Evolutionary conservation across 2,329 filamentous ascomycete genomes (phyloP).

Genomic region (Neonectria hederae): DNA sequence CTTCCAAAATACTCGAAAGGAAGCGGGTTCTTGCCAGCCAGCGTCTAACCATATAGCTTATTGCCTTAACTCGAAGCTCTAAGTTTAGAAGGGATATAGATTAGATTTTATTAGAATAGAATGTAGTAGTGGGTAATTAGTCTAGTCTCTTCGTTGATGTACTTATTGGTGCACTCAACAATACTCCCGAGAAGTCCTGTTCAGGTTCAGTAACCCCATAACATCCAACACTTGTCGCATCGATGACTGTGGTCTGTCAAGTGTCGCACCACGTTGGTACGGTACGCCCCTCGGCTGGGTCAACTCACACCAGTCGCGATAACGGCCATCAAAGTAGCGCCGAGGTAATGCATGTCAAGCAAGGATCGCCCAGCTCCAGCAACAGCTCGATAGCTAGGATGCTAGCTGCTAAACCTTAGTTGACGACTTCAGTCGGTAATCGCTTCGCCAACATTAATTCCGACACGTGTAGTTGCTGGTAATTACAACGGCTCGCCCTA

Average conservation of each 20-base stretch:
- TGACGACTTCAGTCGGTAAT: not conserved
- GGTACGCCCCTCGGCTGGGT: not conserved
- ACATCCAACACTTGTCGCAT: not conserved
- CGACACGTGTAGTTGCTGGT: too few relatives aligned
- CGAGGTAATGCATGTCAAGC: constrained; percentile 1
- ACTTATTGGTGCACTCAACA: too few relatives aligned
- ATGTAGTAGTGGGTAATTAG: too few relatives aligned
- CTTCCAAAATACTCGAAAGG: too few relatives aligned
- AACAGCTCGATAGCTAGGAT: not conserved
- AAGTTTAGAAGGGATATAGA: too few relatives aligned
- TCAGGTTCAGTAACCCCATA: not conserved
- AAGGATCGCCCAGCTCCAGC: not conserved
- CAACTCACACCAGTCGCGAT: not conserved
- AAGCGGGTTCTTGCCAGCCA: too few relatives aligned
- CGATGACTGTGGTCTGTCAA: not conserved
- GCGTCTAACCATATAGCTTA: too few relatives aligned
- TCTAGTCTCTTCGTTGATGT: too few relatives aligned
- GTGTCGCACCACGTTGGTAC: not conserved
- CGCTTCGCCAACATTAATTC: not conserved
- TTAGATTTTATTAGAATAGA: too few relatives aligned
- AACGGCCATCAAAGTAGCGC: constrained; percentile 18
- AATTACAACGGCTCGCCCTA: not conserved
- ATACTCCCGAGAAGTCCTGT: too few relatives aligned
- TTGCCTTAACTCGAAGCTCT: too few relatives aligned
- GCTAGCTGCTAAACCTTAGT: not conserved